Evolutionary conservation across 2,329 filamentous ascomycete species (phyloP), one percentile per base, ranked within the genome.

Genomic region (Aspergillus sp.): DNA sequence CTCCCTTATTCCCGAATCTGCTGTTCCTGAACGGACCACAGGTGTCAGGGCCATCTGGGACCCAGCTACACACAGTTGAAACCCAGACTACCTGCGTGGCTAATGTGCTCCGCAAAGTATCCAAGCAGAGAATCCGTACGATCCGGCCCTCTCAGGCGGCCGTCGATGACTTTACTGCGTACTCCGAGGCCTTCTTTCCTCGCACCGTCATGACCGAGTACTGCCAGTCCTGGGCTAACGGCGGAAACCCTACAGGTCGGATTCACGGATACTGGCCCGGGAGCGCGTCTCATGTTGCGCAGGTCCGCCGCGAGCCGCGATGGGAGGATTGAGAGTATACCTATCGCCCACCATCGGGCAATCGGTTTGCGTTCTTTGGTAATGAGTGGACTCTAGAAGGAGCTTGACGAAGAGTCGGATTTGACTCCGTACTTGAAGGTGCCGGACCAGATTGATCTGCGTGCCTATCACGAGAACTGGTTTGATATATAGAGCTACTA

Each of bases 211-310:
- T 70, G 70, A 69, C 70, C 0, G 71, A 87, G 53, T 82, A 84
- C 56, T 91, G 88, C 69, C 85, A 83, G 43, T 88, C 84, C 0
- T 91, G 89, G 89, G 89, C 88, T 58, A 91, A 91, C 59, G 85
- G 88, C 14, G 85, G 85, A 0, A 74, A 75, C 5, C 82, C 86
- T 0, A 87, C 87, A 0, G 82, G 79, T 0, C 76, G 86, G 4
- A 85, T 91, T 23, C 86, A 89, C 61, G 88, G 87, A 0, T 68
- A 89, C 6, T 91, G 88, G 84, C 89, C 88, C 0, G 88, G 88
- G 0, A 88, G 85, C 62, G 86, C 86, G 1, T 77, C 82, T 0
- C 19, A 86, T 89, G 64, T 74, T 85, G 33, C 86, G 86, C 2
- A 84, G 12, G 78, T 88, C 9, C 77, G 85, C 24, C 75, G 68